A percentile compares a stretch with the other conserved stretches of the same genome.
Conservation (phyloP, 1,284 basidiomycete species). For the Ustilago crameri region DNA sequence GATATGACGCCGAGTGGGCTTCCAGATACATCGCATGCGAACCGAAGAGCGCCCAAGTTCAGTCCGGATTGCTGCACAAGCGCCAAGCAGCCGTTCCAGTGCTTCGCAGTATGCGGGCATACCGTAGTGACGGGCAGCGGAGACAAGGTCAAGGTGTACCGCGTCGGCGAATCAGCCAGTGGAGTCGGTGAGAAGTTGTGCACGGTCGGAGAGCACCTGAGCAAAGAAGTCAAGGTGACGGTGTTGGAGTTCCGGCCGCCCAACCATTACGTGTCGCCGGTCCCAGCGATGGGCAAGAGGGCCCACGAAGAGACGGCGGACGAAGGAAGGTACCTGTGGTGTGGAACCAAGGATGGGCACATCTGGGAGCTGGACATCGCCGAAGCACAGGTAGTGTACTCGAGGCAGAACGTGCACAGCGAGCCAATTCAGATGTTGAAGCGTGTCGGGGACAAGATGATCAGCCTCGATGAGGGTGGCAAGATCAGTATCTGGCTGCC, state of each 20-base stretch:
- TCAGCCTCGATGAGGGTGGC: conserved; percentile 63
- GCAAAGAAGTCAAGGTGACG: conserved; percentile 53
- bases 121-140: conserved; percentile 51
- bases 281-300: conserved; percentile 19
- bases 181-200: conserved; percentile 50
- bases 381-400: conserved; percentile 39
- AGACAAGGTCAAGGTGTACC: conserved; percentile 57
- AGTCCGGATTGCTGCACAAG: conserved; percentile 39
- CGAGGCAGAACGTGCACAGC: conserved; percentile 52
- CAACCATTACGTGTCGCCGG: conserved; percentile 27
- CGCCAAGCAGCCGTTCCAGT: conserved; percentile 39
- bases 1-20: conserved; percentile 40
- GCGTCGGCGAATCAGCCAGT: conserved; percentile 45
- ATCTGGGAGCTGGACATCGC: conserved; percentile 62
- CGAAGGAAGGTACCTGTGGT: conserved; percentile 62
- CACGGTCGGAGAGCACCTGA: conserved; percentile 45
- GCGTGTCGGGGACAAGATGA: conserved; percentile 57
- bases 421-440: conserved; percentile 53
- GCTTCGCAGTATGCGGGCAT: conserved; percentile 48
- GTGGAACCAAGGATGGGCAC: conserved; percentile 59
- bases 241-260: conserved; percentile 51
- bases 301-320: conserved; percentile 45
- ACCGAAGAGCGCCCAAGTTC: conserved; percentile 48
- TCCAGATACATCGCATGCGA: conserved; percentile 45
- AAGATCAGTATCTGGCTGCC: conserved; percentile 64